A percentile compares a stretch with the other conserved stretches of the same genome.
phyloP scores from a whole-genome alignment of 495 filamentous ascomycete genomes.

The Aspergillus baeticus region DNA sequence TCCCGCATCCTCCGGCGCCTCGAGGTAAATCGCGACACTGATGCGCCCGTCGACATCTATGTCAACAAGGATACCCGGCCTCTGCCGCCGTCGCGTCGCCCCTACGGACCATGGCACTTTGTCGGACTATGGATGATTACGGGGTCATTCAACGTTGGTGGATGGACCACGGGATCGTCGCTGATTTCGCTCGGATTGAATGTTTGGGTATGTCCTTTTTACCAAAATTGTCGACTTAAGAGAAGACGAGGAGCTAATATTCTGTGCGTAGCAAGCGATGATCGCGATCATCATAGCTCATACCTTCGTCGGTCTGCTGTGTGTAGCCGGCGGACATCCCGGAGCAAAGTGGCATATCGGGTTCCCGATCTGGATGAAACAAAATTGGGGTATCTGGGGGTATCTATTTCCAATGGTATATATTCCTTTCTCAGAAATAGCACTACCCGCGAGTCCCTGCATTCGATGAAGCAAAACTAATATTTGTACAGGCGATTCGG shows the following conservation, averaged over 20 bases:
- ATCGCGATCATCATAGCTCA: constrained; percentile 1
- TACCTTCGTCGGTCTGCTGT: constrained; percentile 1
- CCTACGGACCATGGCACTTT: constrained; percentile 9
- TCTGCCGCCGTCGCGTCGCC: background rate
- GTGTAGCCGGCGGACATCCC: background rate
- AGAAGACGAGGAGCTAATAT: background rate
- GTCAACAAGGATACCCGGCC: constrained; percentile 7
- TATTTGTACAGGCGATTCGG: background rate
- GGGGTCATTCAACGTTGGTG: constrained; percentile 4
- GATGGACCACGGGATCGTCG: constrained; percentile 5
- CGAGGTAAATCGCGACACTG: background rate
- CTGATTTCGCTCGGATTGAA: constrained; percentile 7
- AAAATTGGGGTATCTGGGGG: constrained; percentile 1
- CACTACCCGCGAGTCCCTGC: background rate
- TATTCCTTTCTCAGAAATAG: background rate
- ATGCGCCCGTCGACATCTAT: background rate
- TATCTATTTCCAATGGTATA: background rate
- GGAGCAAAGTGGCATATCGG: constrained; percentile 9
- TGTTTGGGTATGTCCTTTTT: background rate
- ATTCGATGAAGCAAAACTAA: no score
- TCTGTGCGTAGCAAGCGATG: background rate
- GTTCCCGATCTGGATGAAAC: background rate
- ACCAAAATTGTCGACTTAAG: no score
- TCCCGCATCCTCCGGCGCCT: background rate
- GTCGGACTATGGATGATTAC: constrained; percentile 8